Percentiles rank a stretch among this genome's conserved stretches.
These are phyloP conservation scores for Diplodia intermedia DNA, from an alignment of 2,329 filamentous ascomycete species.

Conservation along the genomic window DNA sequence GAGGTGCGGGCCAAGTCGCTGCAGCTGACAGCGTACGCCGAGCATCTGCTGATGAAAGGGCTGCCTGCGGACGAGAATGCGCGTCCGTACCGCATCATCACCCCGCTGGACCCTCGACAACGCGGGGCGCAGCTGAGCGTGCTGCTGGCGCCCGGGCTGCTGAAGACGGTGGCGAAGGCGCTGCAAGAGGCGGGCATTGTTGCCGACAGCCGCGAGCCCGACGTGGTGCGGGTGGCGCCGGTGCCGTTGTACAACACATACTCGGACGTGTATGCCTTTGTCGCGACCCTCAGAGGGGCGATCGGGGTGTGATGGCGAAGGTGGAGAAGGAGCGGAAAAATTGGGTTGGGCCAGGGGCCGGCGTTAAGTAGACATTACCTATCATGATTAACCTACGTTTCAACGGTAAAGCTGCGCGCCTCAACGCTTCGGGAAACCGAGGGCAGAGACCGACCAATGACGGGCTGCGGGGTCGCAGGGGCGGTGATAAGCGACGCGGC, in stretches of 20 bases:
- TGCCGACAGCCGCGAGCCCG: conserved; percentile 32
- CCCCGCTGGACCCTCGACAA: conserved; percentile 65
- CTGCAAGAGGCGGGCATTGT: conserved; percentile 31
- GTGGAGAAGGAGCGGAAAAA: background rate
- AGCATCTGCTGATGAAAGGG: conserved; percentile 61
- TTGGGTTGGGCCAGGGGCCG: background rate
- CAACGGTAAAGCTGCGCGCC: background rate
- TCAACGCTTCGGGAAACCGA: conserved; percentile 6
- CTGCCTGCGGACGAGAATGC: conserved; percentile 27
- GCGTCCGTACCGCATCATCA: conserved; percentile 59
- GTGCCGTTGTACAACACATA: conserved; percentile 33
- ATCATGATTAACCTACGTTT: background rate
- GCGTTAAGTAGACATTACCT: conserved; percentile 15
- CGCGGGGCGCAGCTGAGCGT: conserved; percentile 76
- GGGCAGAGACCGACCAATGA: background rate
- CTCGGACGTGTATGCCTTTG: conserved; percentile 24
- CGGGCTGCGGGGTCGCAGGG: background rate
- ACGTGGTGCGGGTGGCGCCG: conserved; percentile 33
- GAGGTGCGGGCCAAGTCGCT: conserved; percentile 70
- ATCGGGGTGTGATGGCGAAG: conserved; percentile 6
- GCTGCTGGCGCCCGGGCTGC: conserved; percentile 51
- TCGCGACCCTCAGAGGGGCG: conserved; percentile 13
- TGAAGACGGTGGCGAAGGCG: conserved; percentile 23
- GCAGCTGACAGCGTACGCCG: conserved; percentile 70
- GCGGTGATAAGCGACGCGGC: conserved; percentile 10